phyloP scores from a whole-genome alignment of 495 filamentous ascomycete species.

The Tuber aestivum region DNA sequence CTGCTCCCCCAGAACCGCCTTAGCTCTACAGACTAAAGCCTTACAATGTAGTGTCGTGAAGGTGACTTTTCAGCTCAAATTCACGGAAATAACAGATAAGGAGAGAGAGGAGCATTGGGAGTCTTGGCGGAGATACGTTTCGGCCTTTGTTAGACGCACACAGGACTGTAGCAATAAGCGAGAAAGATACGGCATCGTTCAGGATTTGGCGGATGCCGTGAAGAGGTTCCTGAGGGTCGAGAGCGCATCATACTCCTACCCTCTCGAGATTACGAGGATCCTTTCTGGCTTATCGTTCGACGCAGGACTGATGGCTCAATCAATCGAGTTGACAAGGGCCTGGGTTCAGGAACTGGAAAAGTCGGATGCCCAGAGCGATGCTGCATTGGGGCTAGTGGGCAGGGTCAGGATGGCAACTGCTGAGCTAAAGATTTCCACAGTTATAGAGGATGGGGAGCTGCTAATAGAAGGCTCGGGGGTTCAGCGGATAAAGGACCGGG shows the following conservation, averaged over 20 bases:
- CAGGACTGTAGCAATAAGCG: constrained; percentile 23
- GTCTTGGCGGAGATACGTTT: constrained; percentile 26
- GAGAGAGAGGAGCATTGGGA: constrained; percentile 30
- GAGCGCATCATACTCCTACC: constrained; percentile 22
- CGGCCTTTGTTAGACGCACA: constrained; percentile 31
- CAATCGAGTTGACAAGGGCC: constrained; percentile 30
- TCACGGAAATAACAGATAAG: background rate
- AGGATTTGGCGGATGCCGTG: constrained; percentile 22
- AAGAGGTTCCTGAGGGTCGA: constrained; percentile 21
- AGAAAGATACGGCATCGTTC: constrained; percentile 36
- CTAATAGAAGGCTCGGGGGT: constrained; percentile 19
- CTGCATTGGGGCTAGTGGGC: constrained; percentile 28
- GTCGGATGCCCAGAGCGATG: constrained; percentile 24
- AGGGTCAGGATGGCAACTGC: constrained; percentile 37
- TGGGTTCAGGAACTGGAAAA: constrained; percentile 33
- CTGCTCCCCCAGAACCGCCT: constrained; percentile 28
- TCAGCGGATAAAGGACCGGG: constrained; percentile 27
- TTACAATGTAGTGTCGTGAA: constrained; percentile 23
- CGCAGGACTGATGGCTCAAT: constrained; percentile 31
- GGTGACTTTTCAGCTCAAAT: constrained; percentile 19
- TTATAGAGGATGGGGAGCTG: constrained; percentile 14
- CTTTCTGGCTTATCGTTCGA: constrained; percentile 36
- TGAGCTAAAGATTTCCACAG: constrained; percentile 33
- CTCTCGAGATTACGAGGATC: constrained; percentile 30
- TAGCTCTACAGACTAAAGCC: constrained; percentile 31